These are phyloP conservation scores for Flaveria sonorensis DNA, from an alignment of 129 eudicot genomes.

Conservation along the genomic window DNA sequence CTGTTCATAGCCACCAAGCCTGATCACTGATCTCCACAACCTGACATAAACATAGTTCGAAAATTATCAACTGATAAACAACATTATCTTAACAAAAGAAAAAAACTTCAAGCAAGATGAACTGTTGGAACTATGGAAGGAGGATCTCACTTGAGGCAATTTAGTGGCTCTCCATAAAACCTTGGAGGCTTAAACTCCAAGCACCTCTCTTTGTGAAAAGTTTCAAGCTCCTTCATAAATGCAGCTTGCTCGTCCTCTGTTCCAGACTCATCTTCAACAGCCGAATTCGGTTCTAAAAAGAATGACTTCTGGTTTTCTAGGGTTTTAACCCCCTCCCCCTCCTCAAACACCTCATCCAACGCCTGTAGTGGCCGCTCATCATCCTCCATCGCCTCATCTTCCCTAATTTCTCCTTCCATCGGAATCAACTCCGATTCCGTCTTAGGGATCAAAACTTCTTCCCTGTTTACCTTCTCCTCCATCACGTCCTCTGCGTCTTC, in stretches of 20 bases:
- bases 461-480: background rate
- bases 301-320: slow-evolving; percentile 40
- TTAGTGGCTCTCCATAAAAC: slow-evolving; percentile 80
- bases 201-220: slow-evolving; percentile 66
- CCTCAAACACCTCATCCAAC: slow-evolving; percentile 34
- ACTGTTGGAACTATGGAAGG: background rate
- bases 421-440: slow-evolving; percentile 19
- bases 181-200: slow-evolving; percentile 83
- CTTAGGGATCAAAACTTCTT: background rate
- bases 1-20: slow-evolving; percentile 91
- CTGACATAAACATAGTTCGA: slow-evolving; percentile 37
- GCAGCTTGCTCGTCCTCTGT: slow-evolving; percentile 78
- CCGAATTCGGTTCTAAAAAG: slow-evolving; percentile 50
- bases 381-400: slow-evolving; percentile 21
- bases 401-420: background rate
- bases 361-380: slow-evolving; percentile 8
- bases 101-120: background rate
- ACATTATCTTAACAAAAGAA: background rate
- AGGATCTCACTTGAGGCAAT: slow-evolving; percentile 75
- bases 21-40: slow-evolving; percentile 87
- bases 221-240: slow-evolving; percentile 75
- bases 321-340: slow-evolving; percentile 36
- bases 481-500: background rate
- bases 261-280: slow-evolving; percentile 64
- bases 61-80: background rate